Evolutionary conservation across 2,329 filamentous ascomycete genomes (phyloP), one percentile per base, ranked within the genome.

Genomic region (Geosmithia morbida): DNA sequence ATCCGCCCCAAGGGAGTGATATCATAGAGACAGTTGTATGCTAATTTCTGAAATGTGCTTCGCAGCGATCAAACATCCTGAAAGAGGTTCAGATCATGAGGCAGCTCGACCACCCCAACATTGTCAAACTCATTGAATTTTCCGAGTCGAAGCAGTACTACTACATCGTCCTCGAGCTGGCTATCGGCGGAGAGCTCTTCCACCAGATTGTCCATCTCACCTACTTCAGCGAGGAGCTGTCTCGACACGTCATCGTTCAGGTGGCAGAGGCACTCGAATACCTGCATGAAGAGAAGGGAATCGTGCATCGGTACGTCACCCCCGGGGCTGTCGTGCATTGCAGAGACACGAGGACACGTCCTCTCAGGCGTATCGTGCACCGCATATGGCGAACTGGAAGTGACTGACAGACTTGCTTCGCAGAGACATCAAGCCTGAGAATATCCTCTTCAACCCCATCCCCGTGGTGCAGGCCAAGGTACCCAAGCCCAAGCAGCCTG

Each of bases 61-160:
- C 37, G n/a, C 64, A 98, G 92, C 79, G 92, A 68, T 87, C 90
- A 53, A 98, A 97, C 59, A 97, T 98, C 54, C 70, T 98, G 51
- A 98, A 98, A 68, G 92, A 98, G 66, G 92, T 98, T 14, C 87
- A 95, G 59, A 98, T 98, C 56, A 98, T 98, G 90, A 87, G 89
- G 53, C 85, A 94, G 59, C 74, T 98, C 44, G 88, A 97, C 54
- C 92, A 98, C 56, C 89, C 90, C 51, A 97, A 97, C 61, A 92
- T 98, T 51, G 81, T 96, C 64, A 90, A 87, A 61, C 78, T 98
- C 49, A 75, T 97, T 57, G 87, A 95, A 58, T 97, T 97, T 61
- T 85, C 85, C 52, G 92, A 98, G 65, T 94, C 89, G 1, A 77
- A 78, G 49, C 88, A 97, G 63, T 96, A 96, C 63, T 97, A 97